These are phyloP conservation scores for Colletotrichum karsti DNA, from an alignment of 2,329 filamentous ascomycete species.

Conservation along the genomic window DNA sequence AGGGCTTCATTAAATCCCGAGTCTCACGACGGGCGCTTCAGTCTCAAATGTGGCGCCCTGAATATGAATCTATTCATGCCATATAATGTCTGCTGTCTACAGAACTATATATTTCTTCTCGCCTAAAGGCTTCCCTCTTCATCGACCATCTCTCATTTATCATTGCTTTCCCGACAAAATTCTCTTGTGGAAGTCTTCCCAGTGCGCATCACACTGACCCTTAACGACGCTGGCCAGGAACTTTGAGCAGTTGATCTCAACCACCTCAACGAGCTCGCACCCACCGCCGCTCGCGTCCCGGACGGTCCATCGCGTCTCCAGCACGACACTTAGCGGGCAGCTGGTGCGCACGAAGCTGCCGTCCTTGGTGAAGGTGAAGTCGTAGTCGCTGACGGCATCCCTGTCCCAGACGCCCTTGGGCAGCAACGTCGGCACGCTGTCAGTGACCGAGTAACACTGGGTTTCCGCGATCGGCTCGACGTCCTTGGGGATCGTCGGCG, in stretches of 20 bases:
- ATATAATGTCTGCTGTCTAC: background rate
- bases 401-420: conserved; percentile 65
- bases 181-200: conserved; percentile 59
- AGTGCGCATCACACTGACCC: conserved; percentile 58
- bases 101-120: background rate
- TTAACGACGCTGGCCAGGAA: conserved; percentile 59
- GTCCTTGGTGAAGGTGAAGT: conserved; percentile 58
- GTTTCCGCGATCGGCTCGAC: conserved; percentile 36
- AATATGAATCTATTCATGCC: background rate
- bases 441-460: conserved; percentile 57
- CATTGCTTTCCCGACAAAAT: conserved; percentile 41
- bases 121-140: background rate
- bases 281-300: conserved; percentile 36
- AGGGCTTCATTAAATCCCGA: background rate
- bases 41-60: background rate
- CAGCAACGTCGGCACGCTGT: conserved; percentile 59
- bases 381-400: conserved; percentile 61
- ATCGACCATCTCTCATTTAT: too few species aligned
- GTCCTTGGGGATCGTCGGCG: conserved; percentile 39
- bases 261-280: conserved; percentile 57
- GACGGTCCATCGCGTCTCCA: conserved; percentile 62
- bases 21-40: background rate
- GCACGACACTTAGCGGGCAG: conserved; percentile 58
- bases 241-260: conserved; percentile 58
- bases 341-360: conserved; percentile 61